Evolutionary conservation across 352 stramenopile species (phyloP).

Genomic region (Aphanomyces astaci): DNA sequence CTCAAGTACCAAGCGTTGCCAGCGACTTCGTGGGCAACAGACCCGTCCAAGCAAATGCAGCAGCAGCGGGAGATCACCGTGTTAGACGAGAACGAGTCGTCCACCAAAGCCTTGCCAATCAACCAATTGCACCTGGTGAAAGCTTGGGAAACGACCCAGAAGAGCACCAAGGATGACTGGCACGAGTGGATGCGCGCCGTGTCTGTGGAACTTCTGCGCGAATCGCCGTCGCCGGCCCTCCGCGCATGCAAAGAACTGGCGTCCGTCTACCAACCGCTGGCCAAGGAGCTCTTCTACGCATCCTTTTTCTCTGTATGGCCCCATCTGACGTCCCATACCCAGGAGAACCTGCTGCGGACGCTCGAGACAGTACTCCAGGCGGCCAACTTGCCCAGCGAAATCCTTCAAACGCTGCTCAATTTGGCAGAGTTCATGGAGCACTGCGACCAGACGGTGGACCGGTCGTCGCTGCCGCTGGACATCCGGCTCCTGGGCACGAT

Average conservation of each 20-base stretch:
- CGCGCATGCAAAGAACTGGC: conserved; percentile 93
- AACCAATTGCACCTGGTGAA: conserved; percentile 81
- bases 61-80: neutral
- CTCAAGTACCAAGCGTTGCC: conserved; percentile 80
- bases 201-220: conserved; percentile 94
- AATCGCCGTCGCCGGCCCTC: conserved; percentile 94
- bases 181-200: conserved; percentile 98
- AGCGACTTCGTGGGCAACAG: conserved; percentile 71
- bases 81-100: neutral
- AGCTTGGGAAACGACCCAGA: conserved; percentile 76
- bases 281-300: conserved; percentile 97
- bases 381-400: conserved; percentile 92
- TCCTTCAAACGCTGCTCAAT: conserved; percentile 96
- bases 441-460: conserved; percentile 74
- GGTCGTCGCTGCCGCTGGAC: conserved; percentile 88
- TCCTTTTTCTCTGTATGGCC: conserved; percentile 99
- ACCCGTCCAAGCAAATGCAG: conserved; percentile 53
- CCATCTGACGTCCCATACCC: conserved; percentile 85
- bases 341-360: conserved; percentile 90
- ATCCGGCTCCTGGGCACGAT: conserved; percentile 94
- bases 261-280: conserved; percentile 97
- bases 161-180: conserved; percentile 92
- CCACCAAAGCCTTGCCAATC: conserved; percentile 60
- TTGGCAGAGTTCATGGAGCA: conserved; percentile 99
- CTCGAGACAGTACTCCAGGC: conserved; percentile 94